A percentile compares a stretch with the other conserved stretches of the same genome.
Evolutionary conservation across 495 filamentous ascomycete species (phyloP).

Genomic region (Tuber umbilicatum): DNA sequence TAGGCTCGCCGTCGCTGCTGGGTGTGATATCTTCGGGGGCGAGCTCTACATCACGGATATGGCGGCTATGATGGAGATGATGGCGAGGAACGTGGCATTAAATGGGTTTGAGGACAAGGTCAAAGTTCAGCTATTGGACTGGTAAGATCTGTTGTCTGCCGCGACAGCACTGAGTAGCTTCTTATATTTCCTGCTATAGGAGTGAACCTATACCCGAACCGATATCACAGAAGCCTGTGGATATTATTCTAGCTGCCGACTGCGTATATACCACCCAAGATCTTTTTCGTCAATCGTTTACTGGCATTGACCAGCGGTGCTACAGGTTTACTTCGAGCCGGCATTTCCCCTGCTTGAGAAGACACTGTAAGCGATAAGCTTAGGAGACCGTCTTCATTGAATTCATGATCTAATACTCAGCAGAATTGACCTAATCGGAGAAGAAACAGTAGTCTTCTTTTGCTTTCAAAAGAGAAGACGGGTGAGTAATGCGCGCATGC

Average conservation of each 20-base stretch:
- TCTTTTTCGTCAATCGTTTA: not conserved
- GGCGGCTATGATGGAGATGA: slow-evolving; percentile 69
- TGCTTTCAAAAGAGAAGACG: slow-evolving; percentile 86
- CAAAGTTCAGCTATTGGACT: slow-evolving; percentile 62
- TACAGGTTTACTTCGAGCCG: slow-evolving; percentile 72
- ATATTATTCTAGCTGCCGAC: slow-evolving; percentile 84
- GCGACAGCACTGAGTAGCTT: not conserved
- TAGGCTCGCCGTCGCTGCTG: slow-evolving; percentile 59
- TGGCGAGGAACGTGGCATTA: slow-evolving; percentile 72
- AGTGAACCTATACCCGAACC: slow-evolving; percentile 51
- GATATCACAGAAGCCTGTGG: slow-evolving; percentile 51
- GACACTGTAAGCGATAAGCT: slow-evolving; percentile 60
- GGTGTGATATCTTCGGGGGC: slow-evolving; percentile 49
- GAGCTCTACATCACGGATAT: slow-evolving; percentile 76
- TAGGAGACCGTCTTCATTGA: slow-evolving; percentile 43
- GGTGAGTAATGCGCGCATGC: slow-evolving; percentile 37
- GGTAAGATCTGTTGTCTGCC: slow-evolving; percentile 50
- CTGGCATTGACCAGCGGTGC: not conserved
- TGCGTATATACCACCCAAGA: slow-evolving; percentile 53
- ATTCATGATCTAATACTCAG: not conserved
- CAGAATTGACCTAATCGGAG: slow-evolving; percentile 45
- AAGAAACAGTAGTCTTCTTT: slow-evolving; percentile 68
- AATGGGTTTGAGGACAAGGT: slow-evolving; percentile 62
- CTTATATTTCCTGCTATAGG: slow-evolving; percentile 42
- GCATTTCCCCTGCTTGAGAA: slow-evolving; percentile 78